phyloP scores from a whole-genome alignment of 495 filamentous ascomycete genomes.

The Lasiosphaeria ovina region DNA sequence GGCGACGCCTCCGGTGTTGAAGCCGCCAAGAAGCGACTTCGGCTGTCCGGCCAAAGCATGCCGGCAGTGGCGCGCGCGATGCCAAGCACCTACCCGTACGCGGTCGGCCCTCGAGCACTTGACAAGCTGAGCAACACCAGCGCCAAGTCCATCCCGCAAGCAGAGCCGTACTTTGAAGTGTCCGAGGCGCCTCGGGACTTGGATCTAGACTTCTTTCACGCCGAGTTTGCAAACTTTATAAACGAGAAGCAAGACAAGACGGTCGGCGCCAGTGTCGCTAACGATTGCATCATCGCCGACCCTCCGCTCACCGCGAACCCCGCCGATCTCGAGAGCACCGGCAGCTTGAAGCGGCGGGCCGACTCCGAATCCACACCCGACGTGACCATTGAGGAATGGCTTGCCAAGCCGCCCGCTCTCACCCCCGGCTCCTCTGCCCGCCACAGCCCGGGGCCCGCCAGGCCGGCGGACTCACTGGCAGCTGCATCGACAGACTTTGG shows the following conservation, averaged over 20 bases:
- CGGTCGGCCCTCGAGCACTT: neutral
- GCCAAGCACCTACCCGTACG: too few relatives aligned
- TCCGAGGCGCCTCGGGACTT: slow-evolving; percentile 4
- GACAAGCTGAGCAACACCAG: neutral
- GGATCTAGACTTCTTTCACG: slow-evolving; percentile 24
- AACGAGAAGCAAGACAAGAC: slow-evolving; percentile 1
- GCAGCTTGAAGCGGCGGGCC: neutral
- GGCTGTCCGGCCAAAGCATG: neutral
- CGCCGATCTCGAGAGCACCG: neutral
- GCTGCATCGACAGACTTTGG: too few relatives aligned
- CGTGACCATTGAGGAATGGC: slow-evolving; percentile 33
- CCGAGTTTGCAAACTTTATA: slow-evolving; percentile 21
- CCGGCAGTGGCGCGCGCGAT: neutral
- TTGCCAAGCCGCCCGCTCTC: slow-evolving; percentile 24
- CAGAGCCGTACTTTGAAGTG: neutral
- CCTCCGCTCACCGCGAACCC: neutral
- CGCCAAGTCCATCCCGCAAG: slow-evolving; percentile 15
- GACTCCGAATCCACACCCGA: slow-evolving; percentile 12
- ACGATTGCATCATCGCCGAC: neutral
- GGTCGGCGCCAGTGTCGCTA: slow-evolving; percentile 1
- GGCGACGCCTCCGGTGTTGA: neutral
- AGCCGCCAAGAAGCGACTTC: neutral
- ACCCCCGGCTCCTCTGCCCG: neutral
- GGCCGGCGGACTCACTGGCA: too few relatives aligned
- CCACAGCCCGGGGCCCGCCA: too few relatives aligned